phyloP scores from a whole-genome alignment of 2,329 filamentous ascomycete species.

The Orbilia oligospora region DNA sequence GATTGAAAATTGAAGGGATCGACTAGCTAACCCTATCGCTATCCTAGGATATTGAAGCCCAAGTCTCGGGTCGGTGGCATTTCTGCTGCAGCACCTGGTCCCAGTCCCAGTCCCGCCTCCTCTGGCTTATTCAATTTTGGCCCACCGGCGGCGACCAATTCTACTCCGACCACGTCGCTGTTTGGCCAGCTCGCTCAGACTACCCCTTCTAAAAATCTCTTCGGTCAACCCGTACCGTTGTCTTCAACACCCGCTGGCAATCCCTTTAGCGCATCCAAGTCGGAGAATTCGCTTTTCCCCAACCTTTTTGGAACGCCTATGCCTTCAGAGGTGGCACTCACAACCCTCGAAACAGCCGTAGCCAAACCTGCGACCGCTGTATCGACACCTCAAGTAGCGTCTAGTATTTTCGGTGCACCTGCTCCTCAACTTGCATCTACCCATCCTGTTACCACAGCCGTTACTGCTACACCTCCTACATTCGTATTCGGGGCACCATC shows the following conservation, averaged over 20 bases:
- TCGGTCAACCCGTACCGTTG: slow-evolving; percentile 27
- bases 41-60: slow-evolving; percentile 52
- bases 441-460: neutral
- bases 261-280: slow-evolving; percentile 15
- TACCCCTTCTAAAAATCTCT: slow-evolving; percentile 42
- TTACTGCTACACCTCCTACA: neutral
- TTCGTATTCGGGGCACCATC: slow-evolving; percentile 8
- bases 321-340: neutral
- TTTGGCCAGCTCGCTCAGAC: slow-evolving; percentile 49
- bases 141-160: slow-evolving; percentile 25
- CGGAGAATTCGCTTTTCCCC: slow-evolving; percentile 27
- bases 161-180: slow-evolving; percentile 12
- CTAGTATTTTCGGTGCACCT: slow-evolving; percentile 27
- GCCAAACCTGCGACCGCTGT: neutral
- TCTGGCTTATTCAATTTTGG: slow-evolving; percentile 50
- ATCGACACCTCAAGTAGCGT: neutral
- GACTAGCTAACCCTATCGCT: neutral
- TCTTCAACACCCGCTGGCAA: slow-evolving; percentile 22
- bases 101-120: slow-evolving; percentile 32
- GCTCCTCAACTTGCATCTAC: neutral
- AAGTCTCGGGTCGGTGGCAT: slow-evolving; percentile 45
- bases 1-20: neutral
- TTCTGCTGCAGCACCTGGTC: slow-evolving; percentile 12
- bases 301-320: slow-evolving; percentile 39
- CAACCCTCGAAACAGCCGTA: neutral